Conservation (phyloP, 345 rosid genomes). For the Brassica incana region DNA sequence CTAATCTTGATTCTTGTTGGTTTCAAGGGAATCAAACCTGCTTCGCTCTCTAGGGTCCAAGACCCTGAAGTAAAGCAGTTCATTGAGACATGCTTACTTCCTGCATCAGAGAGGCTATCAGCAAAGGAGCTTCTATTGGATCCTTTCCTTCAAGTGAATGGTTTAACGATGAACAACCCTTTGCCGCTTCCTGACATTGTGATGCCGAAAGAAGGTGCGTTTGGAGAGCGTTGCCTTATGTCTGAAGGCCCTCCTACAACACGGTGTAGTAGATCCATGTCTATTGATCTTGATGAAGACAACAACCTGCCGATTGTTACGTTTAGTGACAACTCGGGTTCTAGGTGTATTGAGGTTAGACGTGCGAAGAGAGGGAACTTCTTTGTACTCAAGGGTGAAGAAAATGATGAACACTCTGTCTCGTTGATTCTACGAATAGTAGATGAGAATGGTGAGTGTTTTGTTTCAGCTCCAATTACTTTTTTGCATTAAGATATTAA, state of each 20-base stretch:
- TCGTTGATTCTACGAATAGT: conserved; percentile 75
- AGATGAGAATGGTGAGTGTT: conserved; percentile 57
- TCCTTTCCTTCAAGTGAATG: conserved; percentile 66
- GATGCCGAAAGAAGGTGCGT: conserved; percentile 64
- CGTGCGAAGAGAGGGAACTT: conserved; percentile 62
- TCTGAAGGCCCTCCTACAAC: conserved; percentile 65
- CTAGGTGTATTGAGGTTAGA: conserved; percentile 57
- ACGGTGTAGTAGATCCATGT: conserved; percentile 39
- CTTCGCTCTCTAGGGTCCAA: neutral
- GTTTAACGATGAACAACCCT: conserved; percentile 50
- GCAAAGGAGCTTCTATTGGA: conserved; percentile 78
- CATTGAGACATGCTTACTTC: conserved; percentile 86
- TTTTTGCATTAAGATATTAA: neutral
- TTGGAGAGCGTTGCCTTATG: conserved; percentile 74
- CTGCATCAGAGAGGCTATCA: conserved; percentile 72
- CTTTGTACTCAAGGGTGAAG: conserved; percentile 67
- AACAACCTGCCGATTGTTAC: conserved; percentile 57
- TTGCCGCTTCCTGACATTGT: conserved; percentile 63
- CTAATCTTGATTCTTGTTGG: neutral
- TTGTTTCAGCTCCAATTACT: neutral
- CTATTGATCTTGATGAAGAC: conserved; percentile 63
- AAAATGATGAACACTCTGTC: conserved; percentile 66
- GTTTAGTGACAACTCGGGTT: conserved; percentile 44
- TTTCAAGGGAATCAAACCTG: neutral
- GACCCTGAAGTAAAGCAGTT: conserved; percentile 63